Base-by-base conservation (phyloP, 805 yeast genomes). In the Myxozyma sirexii region DNA sequence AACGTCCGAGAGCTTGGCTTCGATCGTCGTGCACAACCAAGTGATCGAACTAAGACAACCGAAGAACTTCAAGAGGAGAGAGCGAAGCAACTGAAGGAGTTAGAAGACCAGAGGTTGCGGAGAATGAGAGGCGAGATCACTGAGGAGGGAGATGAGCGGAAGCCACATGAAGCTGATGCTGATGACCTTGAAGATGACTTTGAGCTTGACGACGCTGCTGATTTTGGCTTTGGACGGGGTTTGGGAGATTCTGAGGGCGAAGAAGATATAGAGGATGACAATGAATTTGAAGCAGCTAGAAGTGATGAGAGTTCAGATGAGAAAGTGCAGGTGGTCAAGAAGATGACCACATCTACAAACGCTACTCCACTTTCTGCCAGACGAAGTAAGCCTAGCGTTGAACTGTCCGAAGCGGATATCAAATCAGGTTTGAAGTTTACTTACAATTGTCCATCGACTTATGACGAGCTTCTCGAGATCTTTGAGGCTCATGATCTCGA, bases 401-500 rank as follows among this genome's bases (percentile, higher is more conserved):
- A 51, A 24, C 26, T 41, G n/a, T 50, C 46, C 7, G 46, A 51
- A 17, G 41, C 21, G 21, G 50, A 35, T 62, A 54, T 23, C 59
- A 69, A 12, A 56, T 62, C n/a, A 57, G 15, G 69, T 66, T 24
- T 48, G 33, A 48, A 48, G 24, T 69, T 55, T 51, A 58, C 69
- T 4, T 64, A 76, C 12, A 67, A 74, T 5, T 85, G 88, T 65
- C 90, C 90, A 0, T 63, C 72, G 15, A 72, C 76, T 0, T 80
- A 87, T 68, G 76, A 80, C 71, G 89, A 90, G 70, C 89, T 78
- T 67, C 91, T 93, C 35, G 73, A 73, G 24, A 75, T 77, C 44
- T 93, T 96, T 13, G 84, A 80, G 49, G 94, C 87, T 70, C 81
- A 87, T 33, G 78, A 81, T 68, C 77, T 82, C 60, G 86, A 86